These are phyloP conservation scores for Cyclotella choctawhatcheeana DNA, from an alignment of 108 stramenopile species.

Conservation along the genomic window DNA sequence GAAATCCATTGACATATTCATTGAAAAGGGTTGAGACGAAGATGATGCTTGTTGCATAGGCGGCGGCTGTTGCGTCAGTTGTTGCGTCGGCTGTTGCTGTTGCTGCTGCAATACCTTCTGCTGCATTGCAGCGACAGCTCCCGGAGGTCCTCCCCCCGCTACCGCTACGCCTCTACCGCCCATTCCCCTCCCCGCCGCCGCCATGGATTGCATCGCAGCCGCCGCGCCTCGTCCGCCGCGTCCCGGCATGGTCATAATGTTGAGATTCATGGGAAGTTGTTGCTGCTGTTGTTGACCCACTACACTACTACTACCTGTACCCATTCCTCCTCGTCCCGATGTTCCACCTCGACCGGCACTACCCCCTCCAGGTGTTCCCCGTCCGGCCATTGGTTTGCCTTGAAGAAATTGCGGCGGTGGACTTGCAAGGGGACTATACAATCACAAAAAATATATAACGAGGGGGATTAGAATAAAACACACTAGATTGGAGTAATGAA, in stretches of 20 bases:
- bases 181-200: constrained; percentile 24
- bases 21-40: background rate
- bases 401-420: constrained; percentile 25
- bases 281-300: no score
- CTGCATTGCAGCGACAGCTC: background rate
- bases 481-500: no score
- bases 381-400: constrained; percentile 17
- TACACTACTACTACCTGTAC: no score
- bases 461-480: background rate
- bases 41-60: background rate
- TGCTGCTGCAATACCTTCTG: constrained; percentile 15
- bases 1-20: background rate
- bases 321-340: background rate
- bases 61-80: constrained; percentile 11
- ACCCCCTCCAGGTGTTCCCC: constrained; percentile 13
- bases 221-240: constrained; percentile 6
- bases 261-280: background rate
- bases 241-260: constrained; percentile 19
- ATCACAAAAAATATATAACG: background rate
- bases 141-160: background rate
- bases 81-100: background rate
- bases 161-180: constrained; percentile 12
- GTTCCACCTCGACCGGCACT: constrained; percentile 5
- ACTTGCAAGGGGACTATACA: background rate
- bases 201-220: background rate